These are phyloP conservation scores for Oxytropis ochrocephala DNA, from an alignment of 306 rosid species.

Conservation along the genomic window DNA sequence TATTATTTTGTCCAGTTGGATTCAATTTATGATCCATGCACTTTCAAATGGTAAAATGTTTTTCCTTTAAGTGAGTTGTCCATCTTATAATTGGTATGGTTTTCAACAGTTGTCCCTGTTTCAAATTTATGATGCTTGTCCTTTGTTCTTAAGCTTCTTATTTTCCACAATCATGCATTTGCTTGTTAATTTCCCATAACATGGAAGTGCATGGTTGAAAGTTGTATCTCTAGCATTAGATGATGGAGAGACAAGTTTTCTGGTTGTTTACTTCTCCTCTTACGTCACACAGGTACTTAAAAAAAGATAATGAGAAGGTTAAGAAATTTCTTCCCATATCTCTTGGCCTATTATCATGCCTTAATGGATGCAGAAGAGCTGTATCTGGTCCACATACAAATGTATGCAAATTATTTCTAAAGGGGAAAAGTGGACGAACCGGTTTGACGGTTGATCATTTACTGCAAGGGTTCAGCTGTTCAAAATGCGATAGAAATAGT, in stretches of 20 bases:
- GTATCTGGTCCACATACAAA: conserved; percentile 29
- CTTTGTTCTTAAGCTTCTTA: conserved; percentile 11
- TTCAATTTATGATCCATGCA: background rate
- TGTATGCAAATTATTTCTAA: conserved; percentile 50
- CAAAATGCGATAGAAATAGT: conserved; percentile 60
- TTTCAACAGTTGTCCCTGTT: conserved; percentile 3
- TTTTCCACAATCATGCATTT: background rate
- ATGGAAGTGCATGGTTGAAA: background rate
- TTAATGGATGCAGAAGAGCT: conserved; percentile 58
- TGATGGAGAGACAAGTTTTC: conserved; percentile 10
- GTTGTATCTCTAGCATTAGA: conserved; percentile 8
- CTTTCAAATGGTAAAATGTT: conserved; percentile 6
- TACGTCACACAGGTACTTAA: conserved; percentile 45
- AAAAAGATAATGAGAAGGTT: conserved; percentile 49
- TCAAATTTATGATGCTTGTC: conserved; percentile 3
- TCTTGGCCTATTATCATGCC: conserved; percentile 87
- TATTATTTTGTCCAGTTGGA: conserved; percentile 5
- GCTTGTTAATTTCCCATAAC: background rate
- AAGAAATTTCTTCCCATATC: conserved; percentile 55
- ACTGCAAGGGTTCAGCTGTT: conserved; percentile 82
- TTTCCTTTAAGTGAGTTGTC: background rate
- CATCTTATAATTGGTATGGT: conserved; percentile 12
- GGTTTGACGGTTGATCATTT: conserved; percentile 49
- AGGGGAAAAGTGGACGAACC: conserved; percentile 31
- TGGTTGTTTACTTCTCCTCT: conserved; percentile 23